Base-by-base conservation (phyloP, 768 basidiomycete genomes). In the Rhodotorula toruloides region DNA sequence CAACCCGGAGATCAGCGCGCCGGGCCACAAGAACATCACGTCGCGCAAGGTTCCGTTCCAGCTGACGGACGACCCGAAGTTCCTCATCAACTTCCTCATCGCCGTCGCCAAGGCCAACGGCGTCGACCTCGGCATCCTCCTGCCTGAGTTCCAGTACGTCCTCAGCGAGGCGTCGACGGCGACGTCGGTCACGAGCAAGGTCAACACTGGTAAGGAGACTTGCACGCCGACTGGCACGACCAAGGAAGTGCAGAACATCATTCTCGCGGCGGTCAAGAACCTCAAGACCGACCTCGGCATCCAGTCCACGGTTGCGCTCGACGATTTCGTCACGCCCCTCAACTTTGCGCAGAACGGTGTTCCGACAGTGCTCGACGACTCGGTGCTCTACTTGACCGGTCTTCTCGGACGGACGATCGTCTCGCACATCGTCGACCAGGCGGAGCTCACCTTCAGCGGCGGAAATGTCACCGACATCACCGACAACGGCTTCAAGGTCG, bases 301-400 rank as follows among this genome's bases (percentile, higher is more conserved):
- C 43, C 76, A 82, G 25, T 81, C 81, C 29, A 79, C 79, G 1
- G 76, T 85, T 43, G 83, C 82, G 72, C 76, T 89, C 42, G 87
- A 88, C 74, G 85, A 88, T 60, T 89, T 82, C 69, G 76, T 81
- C 19, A 84, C 83, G 10, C 81, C 82, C 54, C 78, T 88, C 40
- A 75, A 81, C 8, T 87, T 88, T 77, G 76, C 78, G 32, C 87
- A 88, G 71, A 79, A 76, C 46, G 79, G 78, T 34, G 84, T 88
- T 29, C 80, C 84, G 36, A 83, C 83, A 1, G 76, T 81, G 84
- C 85, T 84, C 7, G 87, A 89, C 75, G 73, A 81, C 63, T 85
- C 85, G 1, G 83, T 81, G 0, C 77, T 89, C 31, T 87, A 83
- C 76, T 79, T 88, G 52, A 85, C 88, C 44, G 86, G 86, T 25